Conservation (phyloP, 306 rosid genomes). For the Cyclanthera cordifolia region DNA sequence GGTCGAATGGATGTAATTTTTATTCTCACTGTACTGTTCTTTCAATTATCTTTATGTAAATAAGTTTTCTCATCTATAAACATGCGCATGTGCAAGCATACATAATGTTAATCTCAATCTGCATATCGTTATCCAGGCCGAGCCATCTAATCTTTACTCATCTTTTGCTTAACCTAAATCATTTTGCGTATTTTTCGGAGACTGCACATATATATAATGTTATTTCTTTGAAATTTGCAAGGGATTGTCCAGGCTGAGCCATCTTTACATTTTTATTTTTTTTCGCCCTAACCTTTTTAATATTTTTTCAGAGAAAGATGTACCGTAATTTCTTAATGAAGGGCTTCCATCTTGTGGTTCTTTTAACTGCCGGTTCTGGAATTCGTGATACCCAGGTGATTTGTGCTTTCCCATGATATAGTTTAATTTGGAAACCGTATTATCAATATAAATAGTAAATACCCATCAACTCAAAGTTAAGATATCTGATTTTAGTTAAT, state of each 20-base stretch:
- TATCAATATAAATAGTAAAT: background rate
- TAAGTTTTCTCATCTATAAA: background rate
- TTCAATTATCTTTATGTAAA: background rate
- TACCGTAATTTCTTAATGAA: conserved; percentile 92
- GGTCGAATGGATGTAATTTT: background rate
- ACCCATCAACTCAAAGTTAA: conserved; percentile 7
- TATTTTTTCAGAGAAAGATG: conserved; percentile 71
- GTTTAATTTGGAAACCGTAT: background rate
- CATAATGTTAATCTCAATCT: background rate
- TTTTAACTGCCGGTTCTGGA: conserved; percentile 91
- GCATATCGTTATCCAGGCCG: background rate
- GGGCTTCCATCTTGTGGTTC: conserved; percentile 98
- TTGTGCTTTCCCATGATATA: background rate
- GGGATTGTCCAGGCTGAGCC: too few relatives aligned
- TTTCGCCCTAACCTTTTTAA: conserved; percentile 21
- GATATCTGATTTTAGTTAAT: background rate
- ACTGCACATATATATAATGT: background rate
- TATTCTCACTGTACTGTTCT: background rate
- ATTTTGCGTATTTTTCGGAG: conserved; percentile 38
- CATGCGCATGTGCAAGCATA: background rate
- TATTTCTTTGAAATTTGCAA: background rate
- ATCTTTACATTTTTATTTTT: too few relatives aligned
- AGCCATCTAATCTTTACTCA: background rate
- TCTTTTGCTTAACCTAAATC: conserved; percentile 18
- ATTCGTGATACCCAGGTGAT: conserved; percentile 87